Conservation (phyloP, 2,329 filamentous ascomycete genomes). For the Alternaria rosae region DNA sequence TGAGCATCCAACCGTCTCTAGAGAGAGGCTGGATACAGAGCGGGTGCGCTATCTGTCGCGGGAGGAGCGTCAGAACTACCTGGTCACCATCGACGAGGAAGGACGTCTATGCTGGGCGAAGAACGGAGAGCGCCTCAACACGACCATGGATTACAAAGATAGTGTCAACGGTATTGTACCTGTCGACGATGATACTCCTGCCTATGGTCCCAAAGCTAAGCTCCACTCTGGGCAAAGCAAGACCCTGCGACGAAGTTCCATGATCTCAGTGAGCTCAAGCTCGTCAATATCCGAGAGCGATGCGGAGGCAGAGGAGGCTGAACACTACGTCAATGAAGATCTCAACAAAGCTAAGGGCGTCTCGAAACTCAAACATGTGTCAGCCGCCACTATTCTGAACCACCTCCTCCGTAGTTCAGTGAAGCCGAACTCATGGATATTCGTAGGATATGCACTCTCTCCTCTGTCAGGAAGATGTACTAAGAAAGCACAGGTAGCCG, state of each 20-base stretch:
- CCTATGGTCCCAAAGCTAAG: conserved; percentile 45
- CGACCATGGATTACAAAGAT: conserved; percentile 77
- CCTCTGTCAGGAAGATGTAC: background rate
- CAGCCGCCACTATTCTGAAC: conserved; percentile 76
- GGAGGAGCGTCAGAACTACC: conserved; percentile 82
- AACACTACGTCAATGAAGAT: conserved; percentile 71
- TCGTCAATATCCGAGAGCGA: conserved; percentile 60
- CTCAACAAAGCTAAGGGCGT: conserved; percentile 68
- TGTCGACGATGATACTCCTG: conserved; percentile 52
- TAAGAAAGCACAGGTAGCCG: conserved; percentile 61
- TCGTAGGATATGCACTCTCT: conserved; percentile 57
- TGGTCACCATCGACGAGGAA: conserved; percentile 76
- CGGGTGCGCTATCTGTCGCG: conserved; percentile 83
- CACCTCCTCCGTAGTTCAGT: conserved; percentile 79
- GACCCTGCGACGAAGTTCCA: conserved; percentile 27
- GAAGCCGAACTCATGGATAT: conserved; percentile 92
- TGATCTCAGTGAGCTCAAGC: conserved; percentile 40
- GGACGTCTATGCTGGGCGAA: conserved; percentile 88
- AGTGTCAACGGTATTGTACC: conserved; percentile 71
- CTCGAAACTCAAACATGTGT: conserved; percentile 71
- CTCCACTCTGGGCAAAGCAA: conserved; percentile 35
- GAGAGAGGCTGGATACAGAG: conserved; percentile 77
- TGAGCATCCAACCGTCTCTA: conserved; percentile 74
- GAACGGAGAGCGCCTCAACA: conserved; percentile 79
- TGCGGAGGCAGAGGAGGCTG: conserved; percentile 65